A percentile compares a stretch with the other conserved stretches of the same genome.
Conservation (phyloP, 768 basidiomycete species). For the Rhodotorula kratochvilovae region DNA sequence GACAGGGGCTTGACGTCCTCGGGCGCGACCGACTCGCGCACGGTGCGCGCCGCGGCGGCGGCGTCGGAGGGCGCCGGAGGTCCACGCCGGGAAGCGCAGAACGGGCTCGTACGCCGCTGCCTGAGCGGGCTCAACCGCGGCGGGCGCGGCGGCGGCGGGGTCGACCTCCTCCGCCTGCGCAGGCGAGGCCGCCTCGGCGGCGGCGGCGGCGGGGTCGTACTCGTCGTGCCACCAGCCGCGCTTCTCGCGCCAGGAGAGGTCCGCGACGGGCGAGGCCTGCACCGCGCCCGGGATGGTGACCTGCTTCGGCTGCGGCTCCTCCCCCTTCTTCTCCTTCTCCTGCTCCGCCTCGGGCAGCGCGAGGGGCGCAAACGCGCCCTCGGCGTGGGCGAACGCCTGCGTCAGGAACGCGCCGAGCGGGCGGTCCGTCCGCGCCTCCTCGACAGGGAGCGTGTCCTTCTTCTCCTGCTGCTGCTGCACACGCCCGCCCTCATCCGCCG, state of each 20-base stretch:
- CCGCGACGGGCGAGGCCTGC: constrained; percentile 15
- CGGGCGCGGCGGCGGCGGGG: neutral
- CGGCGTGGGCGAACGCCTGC: constrained; percentile 6
- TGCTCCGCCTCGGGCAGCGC: neutral
- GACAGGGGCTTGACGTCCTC: neutral
- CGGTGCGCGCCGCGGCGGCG: neutral
- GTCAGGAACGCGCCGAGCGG: constrained; percentile 13
- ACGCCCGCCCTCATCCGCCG: too few relatives aligned
- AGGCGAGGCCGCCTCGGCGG: neutral
- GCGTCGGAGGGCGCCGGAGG: neutral
- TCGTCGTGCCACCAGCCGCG: constrained; percentile 23
- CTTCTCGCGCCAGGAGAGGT: constrained; percentile 24
- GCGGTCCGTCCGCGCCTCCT: neutral
- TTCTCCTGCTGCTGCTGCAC: neutral
- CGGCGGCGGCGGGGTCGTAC: neutral
- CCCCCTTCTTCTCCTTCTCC: too few relatives aligned
- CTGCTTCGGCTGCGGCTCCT: neutral
- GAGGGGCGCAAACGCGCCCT: constrained; percentile 7
- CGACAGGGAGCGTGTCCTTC: neutral
- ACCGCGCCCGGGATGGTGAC: constrained; percentile 9
- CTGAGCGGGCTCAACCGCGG: constrained; percentile 9
- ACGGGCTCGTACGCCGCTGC: constrained; percentile 3
- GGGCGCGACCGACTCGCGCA: neutral
- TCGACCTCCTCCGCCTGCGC: neutral
- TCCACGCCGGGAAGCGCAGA: constrained; percentile 20